Percentiles rank a stretch among this genome's conserved stretches.
Conservation (phyloP, 225 moss, liverwort and hornwort species). For the Pseudisothecium myosuroides region DNA sequence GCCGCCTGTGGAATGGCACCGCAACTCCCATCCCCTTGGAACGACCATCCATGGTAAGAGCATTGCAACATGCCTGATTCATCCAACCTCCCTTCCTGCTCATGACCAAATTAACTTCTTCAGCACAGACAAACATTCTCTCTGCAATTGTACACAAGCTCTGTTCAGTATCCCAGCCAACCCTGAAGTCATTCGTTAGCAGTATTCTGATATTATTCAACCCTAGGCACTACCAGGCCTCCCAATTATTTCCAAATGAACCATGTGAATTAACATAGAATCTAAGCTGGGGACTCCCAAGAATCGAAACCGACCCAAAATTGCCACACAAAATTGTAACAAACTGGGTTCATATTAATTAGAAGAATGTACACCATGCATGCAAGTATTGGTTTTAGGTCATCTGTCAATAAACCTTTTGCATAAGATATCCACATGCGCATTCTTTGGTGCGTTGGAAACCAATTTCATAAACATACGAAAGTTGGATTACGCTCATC, state of each 20-base stretch:
- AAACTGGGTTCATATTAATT: not conserved
- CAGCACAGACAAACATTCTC: slow-evolving; percentile 6
- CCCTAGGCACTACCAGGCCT: not conserved
- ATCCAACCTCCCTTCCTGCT: slow-evolving; percentile 86
- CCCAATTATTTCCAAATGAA: not conserved
- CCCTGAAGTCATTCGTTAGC: not conserved
- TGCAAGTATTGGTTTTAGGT: not conserved
- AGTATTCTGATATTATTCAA: not conserved
- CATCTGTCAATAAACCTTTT: not conserved
- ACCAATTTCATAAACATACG: not conserved
- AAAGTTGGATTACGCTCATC: not conserved
- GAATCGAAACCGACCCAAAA: not conserved
- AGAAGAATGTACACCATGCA: not conserved
- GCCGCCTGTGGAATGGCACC: slow-evolving; percentile 88
- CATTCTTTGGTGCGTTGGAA: not conserved
- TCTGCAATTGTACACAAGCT: slow-evolving; percentile 18
- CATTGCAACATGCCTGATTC: slow-evolving; percentile 90
- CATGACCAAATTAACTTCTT: slow-evolving; percentile 20
- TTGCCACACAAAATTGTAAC: not conserved
- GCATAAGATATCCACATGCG: not conserved
- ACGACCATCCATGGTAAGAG: slow-evolving; percentile 99
- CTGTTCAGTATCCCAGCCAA: slow-evolving; percentile 6
- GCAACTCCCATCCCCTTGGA: slow-evolving; percentile 79
- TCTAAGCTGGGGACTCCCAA: not conserved
- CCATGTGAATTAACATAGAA: not conserved